Base-by-base conservation (phyloP, 2,329 filamentous ascomycete genomes). In the Akanthomyces lecanii region DNA sequence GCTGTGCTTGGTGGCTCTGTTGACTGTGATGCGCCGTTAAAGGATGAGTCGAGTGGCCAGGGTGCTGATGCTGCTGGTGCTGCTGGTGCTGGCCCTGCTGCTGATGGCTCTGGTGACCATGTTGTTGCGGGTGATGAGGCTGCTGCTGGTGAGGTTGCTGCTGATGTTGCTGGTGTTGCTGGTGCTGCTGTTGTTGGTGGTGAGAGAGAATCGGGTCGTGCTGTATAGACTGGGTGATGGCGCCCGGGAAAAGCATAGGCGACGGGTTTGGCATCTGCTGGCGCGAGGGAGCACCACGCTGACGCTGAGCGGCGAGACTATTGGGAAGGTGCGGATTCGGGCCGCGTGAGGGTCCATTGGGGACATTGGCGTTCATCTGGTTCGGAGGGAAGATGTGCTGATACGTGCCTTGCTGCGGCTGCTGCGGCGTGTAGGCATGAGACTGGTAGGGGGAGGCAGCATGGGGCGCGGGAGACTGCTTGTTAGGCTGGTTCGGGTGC, bases 391-490 rank as follows among this genome's bases (percentile, higher is more conserved):
- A 86, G 65, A 86, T 75, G 66, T 83, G 81, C 67, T 83, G 72
- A 66, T 84, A 85, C 23, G 76, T 69, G 64, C 74, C 75, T 65
- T 79, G 77, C n/a, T 79, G 77, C 18, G 79, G 76, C 68, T 82
- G 82, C 70, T 85, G 82, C 56, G 82, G 75, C 61, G 79, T 72
- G 71, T 85, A 85, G 64, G 79, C 76, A 66, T 82, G 80, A 60
- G 78, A 70, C 71, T 84, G 82, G 69, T 85, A 86, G 2, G 82
- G 80, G 64, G 82, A 80, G 64, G 81, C 79, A 69, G 82, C 78
- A 66, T 83, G 82, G 66, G 82, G 78, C 25, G 81, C 80, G 45
- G 83, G 80, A 33, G 83, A 82, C 65, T 82, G 80, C 71, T 85
- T 85, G 71, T 80, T 84, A 67, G 78, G 77, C 68, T 81, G 79